Percentiles rank a stretch among this genome's conserved stretches.
Conservation (phyloP, 169 alveolate genomes). For the Sarcocystis neurona region DNA sequence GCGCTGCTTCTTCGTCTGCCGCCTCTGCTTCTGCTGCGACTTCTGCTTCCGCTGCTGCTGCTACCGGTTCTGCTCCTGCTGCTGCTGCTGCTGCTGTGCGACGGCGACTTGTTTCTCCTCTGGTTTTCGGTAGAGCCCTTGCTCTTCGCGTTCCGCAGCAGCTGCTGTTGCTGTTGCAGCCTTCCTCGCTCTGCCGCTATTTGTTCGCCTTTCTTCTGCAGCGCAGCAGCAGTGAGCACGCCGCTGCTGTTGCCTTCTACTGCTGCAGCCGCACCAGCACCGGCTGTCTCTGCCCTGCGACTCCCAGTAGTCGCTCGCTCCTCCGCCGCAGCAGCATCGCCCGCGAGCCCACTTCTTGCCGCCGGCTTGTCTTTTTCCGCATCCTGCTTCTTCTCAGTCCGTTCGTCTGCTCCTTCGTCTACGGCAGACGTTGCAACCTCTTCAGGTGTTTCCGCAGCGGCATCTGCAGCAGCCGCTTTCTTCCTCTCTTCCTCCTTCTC, state of each 20-base stretch:
- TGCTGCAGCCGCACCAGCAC: too few species aligned
- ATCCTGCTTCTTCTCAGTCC: neutral
- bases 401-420: neutral
- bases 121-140: too few species aligned
- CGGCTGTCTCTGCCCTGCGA: too few species aligned
- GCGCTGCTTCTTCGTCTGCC: too few species aligned
- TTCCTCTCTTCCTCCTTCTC: conserved; percentile 37
- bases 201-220: too few species aligned
- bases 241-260: too few species aligned
- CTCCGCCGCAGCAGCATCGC: neutral
- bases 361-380: neutral
- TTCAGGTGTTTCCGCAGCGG: neutral
- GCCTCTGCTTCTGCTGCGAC: neutral
- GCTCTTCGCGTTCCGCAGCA: neutral
- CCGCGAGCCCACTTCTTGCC: neutral
- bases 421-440: too few species aligned
- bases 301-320: neutral
- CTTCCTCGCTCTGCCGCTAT: neutral
- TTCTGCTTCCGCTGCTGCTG: neutral
- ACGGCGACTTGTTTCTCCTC: too few species aligned
- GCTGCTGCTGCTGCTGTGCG: conserved; percentile 14
- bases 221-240: too few species aligned
- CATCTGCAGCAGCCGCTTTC: conserved; percentile 27
- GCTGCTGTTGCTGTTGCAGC: neutral
- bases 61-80: conserved; percentile 21